Conservation (phyloP, 2,329 filamentous ascomycete genomes). For the Stemphylium lycopersici region DNA sequence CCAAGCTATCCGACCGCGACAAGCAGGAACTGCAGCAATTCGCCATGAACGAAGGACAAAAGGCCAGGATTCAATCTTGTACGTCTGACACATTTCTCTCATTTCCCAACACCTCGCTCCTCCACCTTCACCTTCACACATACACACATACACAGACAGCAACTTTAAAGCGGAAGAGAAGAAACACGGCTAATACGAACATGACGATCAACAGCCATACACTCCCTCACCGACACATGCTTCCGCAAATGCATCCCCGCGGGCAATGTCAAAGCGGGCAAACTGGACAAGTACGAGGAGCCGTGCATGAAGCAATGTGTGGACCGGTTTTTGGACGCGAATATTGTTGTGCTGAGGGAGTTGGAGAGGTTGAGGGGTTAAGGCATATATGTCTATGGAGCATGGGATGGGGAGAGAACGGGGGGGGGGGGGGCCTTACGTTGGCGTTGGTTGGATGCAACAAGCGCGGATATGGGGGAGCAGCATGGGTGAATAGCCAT, state of each 20-base stretch:
- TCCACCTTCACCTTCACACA: too few relatives aligned
- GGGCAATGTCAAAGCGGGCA: conserved; percentile 70
- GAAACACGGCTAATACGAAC: too few relatives aligned
- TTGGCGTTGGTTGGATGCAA: too few relatives aligned
- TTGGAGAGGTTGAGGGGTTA: conserved; percentile 65
- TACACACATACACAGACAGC: too few relatives aligned
- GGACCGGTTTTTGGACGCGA: conserved; percentile 89
- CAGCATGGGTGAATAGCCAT: too few relatives aligned
- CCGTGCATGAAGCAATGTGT: conserved; percentile 90
- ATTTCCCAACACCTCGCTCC: too few relatives aligned
- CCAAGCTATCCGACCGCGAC: conserved; percentile 78
- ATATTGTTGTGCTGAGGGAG: conserved; percentile 82
- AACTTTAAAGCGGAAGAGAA: too few relatives aligned
- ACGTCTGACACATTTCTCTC: too few relatives aligned
- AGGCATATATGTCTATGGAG: not conserved
- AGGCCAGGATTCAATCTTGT: conserved; percentile 69
- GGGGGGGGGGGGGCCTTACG: too few relatives aligned
- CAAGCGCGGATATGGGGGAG: too few relatives aligned
- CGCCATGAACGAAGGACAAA: conserved; percentile 82
- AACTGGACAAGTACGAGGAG: conserved; percentile 79
- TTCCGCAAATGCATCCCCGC: conserved; percentile 92
- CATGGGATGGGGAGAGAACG: too few relatives aligned
- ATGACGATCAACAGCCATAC: conserved; percentile 57
- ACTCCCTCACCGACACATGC: conserved; percentile 76
- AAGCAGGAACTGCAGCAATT: conserved; percentile 89